Evolutionary conservation across 139 green algal species (phyloP), one percentile per base, ranked within the genome.

Genomic region (Chlamydomonas asymmetrica): DNA sequence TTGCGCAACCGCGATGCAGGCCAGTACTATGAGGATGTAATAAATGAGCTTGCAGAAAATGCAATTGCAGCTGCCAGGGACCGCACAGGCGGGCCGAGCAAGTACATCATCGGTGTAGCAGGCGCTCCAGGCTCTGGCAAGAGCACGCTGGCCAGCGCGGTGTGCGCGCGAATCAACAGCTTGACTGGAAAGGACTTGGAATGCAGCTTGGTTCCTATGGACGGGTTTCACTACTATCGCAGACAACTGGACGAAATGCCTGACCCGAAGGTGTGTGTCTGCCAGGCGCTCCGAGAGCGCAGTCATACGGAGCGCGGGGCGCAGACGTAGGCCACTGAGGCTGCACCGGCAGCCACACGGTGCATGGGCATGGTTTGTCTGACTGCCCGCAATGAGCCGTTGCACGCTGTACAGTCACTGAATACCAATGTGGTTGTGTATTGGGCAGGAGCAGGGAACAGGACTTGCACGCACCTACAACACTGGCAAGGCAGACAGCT

Each of bases 161-260:
- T 98, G 34, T 43, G 40, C 13, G 27, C 29, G 2, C 68, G 70
- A 3, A 66, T 96, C 18, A 94, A 93, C 52, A 32, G 57, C 6
- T 37, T 72, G 20, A 4, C 8, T 6, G n/a, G n/a, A n/a, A n/a
- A n/a, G n/a, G 37, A 27, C 27, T 31, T 7, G 56, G 7, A 13
- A 18, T 16, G 52, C 5, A 59, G 27, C 22, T 31, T 83, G 13
- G 45, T 86, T 32, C 82, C 74, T 3, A 83, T 82, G 78, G 75
- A 98, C 79, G 94, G 93, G 29, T 98, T 95, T 63, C 95, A 98
- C 72, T 89, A 85, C 29, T 94, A 90, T 64, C 73, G 80, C 29
- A 22, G n/a, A 20, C 81, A 97, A 83, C 84, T 98, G 35, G 88
- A 98, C 72, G 41, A 65, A 1, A 90, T 97, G 74, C 79, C 83